A percentile compares a stretch with the other conserved stretches of the same genome.
These are phyloP conservation scores for Persicaria maculosa DNA, from an alignment of 148 eudicot genomes.

Conservation along the genomic window DNA sequence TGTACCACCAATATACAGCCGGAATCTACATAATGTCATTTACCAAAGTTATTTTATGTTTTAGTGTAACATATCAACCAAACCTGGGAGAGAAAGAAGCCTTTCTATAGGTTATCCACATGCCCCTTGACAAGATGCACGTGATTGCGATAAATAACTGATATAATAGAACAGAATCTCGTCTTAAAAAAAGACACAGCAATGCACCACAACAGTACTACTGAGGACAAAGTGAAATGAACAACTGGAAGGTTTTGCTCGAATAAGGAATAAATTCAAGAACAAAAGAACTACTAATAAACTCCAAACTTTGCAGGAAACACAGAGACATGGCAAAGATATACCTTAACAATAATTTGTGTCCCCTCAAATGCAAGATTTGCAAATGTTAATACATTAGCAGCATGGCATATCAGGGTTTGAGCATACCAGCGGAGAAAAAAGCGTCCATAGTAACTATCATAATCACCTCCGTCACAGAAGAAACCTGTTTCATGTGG, in stretches of 20 bases:
- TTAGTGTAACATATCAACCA: not conserved
- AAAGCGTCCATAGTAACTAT: conserved; percentile 65
- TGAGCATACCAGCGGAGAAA: conserved; percentile 61
- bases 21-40: conserved; percentile 39
- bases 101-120: not conserved
- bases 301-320: not conserved
- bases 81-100: not conserved
- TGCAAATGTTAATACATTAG: conserved; percentile 51
- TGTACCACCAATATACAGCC: conserved; percentile 68
- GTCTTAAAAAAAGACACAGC: not conserved
- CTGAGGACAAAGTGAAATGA: not conserved
- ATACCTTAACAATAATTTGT: conserved; percentile 54
- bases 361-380: conserved; percentile 55
- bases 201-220: not conserved
- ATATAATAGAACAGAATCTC: not conserved
- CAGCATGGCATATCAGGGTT: conserved; percentile 50
- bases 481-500: conserved; percentile 62
- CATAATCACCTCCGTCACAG: conserved; percentile 64
- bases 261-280: not conserved
- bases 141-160: not conserved
- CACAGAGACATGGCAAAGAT: not conserved
- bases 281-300: not conserved
- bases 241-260: not conserved
- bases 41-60: not conserved
- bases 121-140: conserved; percentile 1